These are phyloP conservation scores for Cladosporium oxysporum DNA, from an alignment of 2,329 filamentous ascomycete species.

Conservation along the genomic window DNA sequence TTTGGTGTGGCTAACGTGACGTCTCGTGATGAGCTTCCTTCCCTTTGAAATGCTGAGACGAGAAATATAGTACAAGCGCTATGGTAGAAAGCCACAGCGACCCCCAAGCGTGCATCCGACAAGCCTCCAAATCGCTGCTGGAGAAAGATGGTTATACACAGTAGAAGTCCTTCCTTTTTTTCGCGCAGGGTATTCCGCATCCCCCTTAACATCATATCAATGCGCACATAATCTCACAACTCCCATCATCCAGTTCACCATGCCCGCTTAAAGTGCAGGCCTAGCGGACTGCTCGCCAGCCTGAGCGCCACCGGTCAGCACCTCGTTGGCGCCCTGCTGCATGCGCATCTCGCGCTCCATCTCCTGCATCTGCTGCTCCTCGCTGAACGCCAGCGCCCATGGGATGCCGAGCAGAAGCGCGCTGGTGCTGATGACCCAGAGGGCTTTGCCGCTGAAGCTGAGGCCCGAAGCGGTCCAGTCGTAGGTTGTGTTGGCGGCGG, in stretches of 20 bases:
- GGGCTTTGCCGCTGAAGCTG: conserved; percentile 76
- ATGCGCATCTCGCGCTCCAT: conserved; percentile 98
- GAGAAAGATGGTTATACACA: conserved; percentile 16
- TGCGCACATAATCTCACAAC: not conserved
- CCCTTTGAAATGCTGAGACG: not conserved
- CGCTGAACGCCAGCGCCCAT: conserved; percentile 86
- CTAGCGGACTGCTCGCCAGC: conserved; percentile 12
- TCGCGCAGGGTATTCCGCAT: not conserved
- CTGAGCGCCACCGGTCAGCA: conserved; percentile 34
- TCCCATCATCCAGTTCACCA: not conserved
- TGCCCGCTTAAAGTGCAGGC: conserved; percentile 9
- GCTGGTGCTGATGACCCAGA: conserved; percentile 89
- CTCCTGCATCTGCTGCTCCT: conserved; percentile 95
- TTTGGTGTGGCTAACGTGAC: too few species aligned
- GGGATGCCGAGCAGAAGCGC: conserved; percentile 89
- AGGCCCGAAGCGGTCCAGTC: conserved; percentile 62
- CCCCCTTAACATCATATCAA: not conserved
- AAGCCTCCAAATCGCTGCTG: not conserved
- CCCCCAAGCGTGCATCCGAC: not conserved
- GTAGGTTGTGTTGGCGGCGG: conserved; percentile 52
- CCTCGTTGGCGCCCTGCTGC: conserved; percentile 87
- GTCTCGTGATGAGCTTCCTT: not conserved
- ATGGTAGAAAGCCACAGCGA: conserved; percentile 14
- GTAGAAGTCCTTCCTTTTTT: not conserved
- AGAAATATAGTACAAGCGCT: conserved; percentile 21